Evolutionary conservation across 2,329 filamentous ascomycete species (phyloP).

Genomic region (Ceratocystis variospora): DNA sequence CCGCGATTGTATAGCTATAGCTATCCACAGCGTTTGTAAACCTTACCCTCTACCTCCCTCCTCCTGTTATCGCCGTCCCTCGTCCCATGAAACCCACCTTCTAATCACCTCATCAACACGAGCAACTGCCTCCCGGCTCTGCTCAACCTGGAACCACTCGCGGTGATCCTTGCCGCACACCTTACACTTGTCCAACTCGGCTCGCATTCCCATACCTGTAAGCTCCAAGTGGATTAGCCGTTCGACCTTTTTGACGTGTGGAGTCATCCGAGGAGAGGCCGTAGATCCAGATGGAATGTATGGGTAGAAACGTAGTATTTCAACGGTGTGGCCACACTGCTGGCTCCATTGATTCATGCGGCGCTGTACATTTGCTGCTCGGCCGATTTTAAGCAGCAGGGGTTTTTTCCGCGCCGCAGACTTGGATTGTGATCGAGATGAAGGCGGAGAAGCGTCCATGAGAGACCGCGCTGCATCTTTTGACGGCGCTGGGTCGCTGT

Average conservation of each 20-base stretch:
- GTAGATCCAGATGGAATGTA: constrained; percentile 42
- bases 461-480: constrained; percentile 10
- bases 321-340: constrained; percentile 82
- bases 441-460: constrained; percentile 24
- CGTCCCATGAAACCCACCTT: constrained; percentile 78
- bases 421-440: constrained; percentile 24
- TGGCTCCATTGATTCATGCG: constrained; percentile 85
- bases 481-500: constrained; percentile 12
- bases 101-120: constrained; percentile 56
- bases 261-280: constrained; percentile 51
- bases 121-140: constrained; percentile 54
- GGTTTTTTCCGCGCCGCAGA: constrained; percentile 36
- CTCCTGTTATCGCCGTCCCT: constrained; percentile 26
- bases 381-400: constrained; percentile 53
- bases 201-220: constrained; percentile 43
- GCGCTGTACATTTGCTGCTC: constrained; percentile 70
- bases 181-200: constrained; percentile 47
- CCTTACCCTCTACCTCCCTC: not conserved
- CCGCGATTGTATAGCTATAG: too few species aligned
- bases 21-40: not conserved
- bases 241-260: constrained; percentile 78
- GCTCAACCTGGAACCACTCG: constrained; percentile 91
- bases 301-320: constrained; percentile 82
- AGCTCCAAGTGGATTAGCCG: constrained; percentile 82
- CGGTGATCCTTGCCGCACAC: constrained; percentile 73